These are phyloP conservation scores for Nepenthes mirabilis DNA, from an alignment of 148 eudicot genomes.

Conservation along the genomic window DNA sequence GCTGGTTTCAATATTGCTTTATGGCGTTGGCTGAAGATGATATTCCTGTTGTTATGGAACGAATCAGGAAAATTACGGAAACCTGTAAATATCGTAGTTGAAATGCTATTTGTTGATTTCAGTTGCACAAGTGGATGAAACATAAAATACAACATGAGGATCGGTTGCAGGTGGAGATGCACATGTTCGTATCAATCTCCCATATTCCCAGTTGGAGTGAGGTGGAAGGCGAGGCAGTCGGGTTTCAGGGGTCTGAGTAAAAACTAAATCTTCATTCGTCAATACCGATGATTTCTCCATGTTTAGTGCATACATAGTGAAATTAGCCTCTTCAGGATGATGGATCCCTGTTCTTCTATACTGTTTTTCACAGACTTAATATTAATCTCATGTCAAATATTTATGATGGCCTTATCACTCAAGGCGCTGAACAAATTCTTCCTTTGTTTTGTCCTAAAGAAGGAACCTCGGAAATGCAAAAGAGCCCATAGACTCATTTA, in stretches of 20 bases:
- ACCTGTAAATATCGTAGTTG: constrained; percentile 35
- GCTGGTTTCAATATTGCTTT: constrained; percentile 84
- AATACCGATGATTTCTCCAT: too few relatives aligned
- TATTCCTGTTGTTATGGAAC: constrained; percentile 50
- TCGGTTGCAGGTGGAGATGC: too few relatives aligned
- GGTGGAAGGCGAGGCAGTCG: too few relatives aligned
- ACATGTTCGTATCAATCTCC: too few relatives aligned
- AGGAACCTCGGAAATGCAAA: constrained; percentile 66
- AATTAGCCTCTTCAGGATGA: too few relatives aligned
- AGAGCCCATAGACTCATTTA: constrained; percentile 71
- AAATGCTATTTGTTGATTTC: constrained; percentile 15
- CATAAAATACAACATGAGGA: not conserved
- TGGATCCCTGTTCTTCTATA: too few relatives aligned
- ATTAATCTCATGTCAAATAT: not conserved
- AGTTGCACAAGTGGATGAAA: constrained; percentile 15
- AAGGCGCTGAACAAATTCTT: constrained; percentile 84
- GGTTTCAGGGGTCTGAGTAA: too few relatives aligned
- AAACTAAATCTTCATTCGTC: too few relatives aligned
- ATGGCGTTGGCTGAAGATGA: constrained; percentile 44
- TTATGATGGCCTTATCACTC: constrained; percentile 52
- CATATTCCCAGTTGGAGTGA: too few relatives aligned
- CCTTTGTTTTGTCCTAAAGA: constrained; percentile 80
- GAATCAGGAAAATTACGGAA: constrained; percentile 47
- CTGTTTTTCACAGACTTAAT: too few relatives aligned
- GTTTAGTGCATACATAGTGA: too few relatives aligned